phyloP scores from a whole-genome alignment of 306 rosid species.

The Vicia villosa region DNA sequence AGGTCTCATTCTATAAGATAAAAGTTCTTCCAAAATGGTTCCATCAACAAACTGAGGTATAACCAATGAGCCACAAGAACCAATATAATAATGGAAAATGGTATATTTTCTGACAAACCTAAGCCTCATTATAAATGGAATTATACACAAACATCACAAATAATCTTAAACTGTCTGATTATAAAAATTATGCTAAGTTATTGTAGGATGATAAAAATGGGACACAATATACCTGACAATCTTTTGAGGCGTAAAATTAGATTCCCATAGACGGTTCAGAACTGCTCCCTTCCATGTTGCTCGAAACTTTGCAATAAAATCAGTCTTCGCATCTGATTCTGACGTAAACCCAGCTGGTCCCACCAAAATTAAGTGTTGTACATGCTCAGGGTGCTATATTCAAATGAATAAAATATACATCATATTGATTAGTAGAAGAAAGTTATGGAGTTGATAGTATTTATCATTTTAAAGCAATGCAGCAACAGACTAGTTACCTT shows the following conservation, averaged over 20 bases:
- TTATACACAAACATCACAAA: too few species aligned
- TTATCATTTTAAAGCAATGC: constrained; percentile 31
- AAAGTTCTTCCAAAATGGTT: constrained; percentile 9
- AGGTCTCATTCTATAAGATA: constrained; percentile 1
- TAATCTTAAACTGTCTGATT: too few species aligned
- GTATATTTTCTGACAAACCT: too few species aligned
- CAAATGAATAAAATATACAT: constrained; percentile 35
- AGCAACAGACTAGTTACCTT: constrained; percentile 57
- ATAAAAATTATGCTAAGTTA: too few species aligned
- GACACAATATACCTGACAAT: constrained; percentile 56
- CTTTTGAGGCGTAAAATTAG: constrained; percentile 94
- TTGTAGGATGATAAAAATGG: background rate
- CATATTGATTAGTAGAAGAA: constrained; percentile 25
- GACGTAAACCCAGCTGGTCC: constrained; percentile 86
- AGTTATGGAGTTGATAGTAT: background rate
- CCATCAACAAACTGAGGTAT: too few species aligned
- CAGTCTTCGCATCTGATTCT: constrained; percentile 57
- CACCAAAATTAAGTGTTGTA: too few species aligned
- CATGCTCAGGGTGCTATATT: constrained; percentile 81
- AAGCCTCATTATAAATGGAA: too few species aligned
- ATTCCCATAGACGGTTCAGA: constrained; percentile 90
- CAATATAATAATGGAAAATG: too few species aligned
- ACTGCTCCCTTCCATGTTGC: constrained; percentile 94
- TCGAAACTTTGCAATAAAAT: constrained; percentile 61
- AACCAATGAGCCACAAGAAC: too few species aligned